Conservation (phyloP, 1,139 yeast species). For the Kodamaea alishanica region DNA sequence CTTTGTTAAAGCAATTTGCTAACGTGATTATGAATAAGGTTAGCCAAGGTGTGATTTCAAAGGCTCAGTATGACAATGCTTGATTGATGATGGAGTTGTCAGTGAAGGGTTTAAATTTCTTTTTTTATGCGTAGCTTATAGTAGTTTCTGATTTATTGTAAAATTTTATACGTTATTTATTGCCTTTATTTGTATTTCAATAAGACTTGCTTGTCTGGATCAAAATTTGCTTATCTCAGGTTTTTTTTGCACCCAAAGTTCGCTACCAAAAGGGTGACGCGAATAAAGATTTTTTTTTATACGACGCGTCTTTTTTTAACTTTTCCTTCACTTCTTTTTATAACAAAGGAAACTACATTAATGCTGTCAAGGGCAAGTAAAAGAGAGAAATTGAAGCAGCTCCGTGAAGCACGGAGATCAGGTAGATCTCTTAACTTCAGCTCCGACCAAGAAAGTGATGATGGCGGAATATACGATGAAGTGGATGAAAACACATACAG, state of each 20-base stretch:
- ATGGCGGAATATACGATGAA: conserved; percentile 69
- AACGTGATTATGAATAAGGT: conserved; percentile 17
- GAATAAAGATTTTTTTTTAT: neutral
- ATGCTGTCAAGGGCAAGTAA: conserved; percentile 32
- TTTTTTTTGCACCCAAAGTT: no score
- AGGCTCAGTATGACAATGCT: conserved; percentile 4
- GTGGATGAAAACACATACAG: conserved; percentile 79
- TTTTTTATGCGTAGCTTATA: no score
- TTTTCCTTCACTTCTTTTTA: conserved; percentile 3
- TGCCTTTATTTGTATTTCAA: no score
- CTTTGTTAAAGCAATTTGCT: conserved; percentile 20
- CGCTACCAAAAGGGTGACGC: no score
- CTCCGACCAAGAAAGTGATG: conserved; percentile 24
- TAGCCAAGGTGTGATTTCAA: conserved; percentile 19
- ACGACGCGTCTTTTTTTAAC: neutral
- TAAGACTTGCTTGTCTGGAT: no score
- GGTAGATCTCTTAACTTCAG: conserved; percentile 27
- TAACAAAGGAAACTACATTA: neutral
- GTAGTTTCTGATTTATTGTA: no score
- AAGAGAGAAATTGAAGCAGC: conserved; percentile 37
- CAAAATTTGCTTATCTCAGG: no score
- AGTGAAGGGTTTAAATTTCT: neutral
- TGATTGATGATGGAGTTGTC: neutral
- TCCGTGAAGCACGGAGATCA: conserved; percentile 38
- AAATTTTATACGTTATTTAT: no score